phyloP scores from a whole-genome alignment of 495 filamentous ascomycete genomes.

The Penicillium verhagenii region DNA sequence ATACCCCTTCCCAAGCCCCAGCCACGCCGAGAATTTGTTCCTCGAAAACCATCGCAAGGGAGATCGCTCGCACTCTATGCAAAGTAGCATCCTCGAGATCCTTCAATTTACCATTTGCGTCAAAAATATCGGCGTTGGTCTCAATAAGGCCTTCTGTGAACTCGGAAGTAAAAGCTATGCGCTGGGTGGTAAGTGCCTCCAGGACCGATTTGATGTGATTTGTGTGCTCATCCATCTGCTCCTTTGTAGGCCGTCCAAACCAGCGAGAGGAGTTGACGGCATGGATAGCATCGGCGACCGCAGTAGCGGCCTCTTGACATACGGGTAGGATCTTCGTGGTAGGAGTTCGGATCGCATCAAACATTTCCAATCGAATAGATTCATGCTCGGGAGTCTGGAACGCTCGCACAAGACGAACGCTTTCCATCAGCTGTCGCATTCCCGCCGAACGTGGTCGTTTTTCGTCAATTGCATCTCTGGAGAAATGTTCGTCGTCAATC shows the following conservation, averaged over 20 bases:
- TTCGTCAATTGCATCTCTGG: slow-evolving; percentile 1
- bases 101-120: slow-evolving; percentile 22
- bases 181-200: slow-evolving; percentile 15
- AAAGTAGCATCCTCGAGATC: slow-evolving; percentile 10
- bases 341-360: slow-evolving; percentile 23
- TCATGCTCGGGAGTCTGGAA: slow-evolving; percentile 27
- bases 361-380: slow-evolving; percentile 21
- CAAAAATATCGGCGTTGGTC: slow-evolving; percentile 26
- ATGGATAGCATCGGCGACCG: slow-evolving; percentile 22
- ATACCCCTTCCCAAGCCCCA: slow-evolving; percentile 19
- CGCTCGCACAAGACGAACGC: slow-evolving; percentile 20
- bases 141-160: slow-evolving; percentile 28
- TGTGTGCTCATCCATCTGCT: slow-evolving; percentile 14
- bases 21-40: slow-evolving; percentile 27
- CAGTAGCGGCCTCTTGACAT: slow-evolving; percentile 21
- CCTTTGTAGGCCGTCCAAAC: slow-evolving; percentile 23
- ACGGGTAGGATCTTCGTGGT: slow-evolving; percentile 22
- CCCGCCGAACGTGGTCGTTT: slow-evolving; percentile 22
- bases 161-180: slow-evolving; percentile 20
- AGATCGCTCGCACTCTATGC: slow-evolving; percentile 18
- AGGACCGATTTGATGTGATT: slow-evolving; percentile 15
- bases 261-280: slow-evolving; percentile 26
- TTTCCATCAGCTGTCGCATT: slow-evolving; percentile 28
- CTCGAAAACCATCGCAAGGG: slow-evolving; percentile 31
- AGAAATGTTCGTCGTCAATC: background rate